Conservation (phyloP, 148 eudicot species). For the Chenopodium quinoa region DNA sequence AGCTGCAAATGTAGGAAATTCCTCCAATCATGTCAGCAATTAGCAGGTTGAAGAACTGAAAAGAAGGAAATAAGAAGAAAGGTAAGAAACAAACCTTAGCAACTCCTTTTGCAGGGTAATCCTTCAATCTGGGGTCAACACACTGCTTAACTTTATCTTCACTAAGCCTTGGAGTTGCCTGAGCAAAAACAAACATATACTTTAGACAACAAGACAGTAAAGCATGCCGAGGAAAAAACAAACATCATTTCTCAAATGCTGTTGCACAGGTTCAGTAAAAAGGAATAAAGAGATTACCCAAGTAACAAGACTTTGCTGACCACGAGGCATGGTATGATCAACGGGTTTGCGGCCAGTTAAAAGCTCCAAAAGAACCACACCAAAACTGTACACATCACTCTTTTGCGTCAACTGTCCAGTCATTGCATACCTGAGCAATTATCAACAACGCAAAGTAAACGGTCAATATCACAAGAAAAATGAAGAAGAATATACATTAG, state of each 20-base stretch:
- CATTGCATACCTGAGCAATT: slow-evolving; percentile 53
- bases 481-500: background rate
- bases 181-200: background rate
- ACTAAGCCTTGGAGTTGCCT: slow-evolving; percentile 71
- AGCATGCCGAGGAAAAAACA: background rate
- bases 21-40: background rate
- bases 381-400: slow-evolving; percentile 73
- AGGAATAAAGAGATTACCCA: slow-evolving; percentile 40
- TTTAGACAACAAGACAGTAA: background rate
- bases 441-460: background rate
- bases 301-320: slow-evolving; percentile 73
- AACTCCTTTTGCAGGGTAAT: slow-evolving; percentile 67
- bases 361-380: slow-evolving; percentile 71
- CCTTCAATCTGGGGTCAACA: slow-evolving; percentile 69
- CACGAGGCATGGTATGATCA: slow-evolving; percentile 78
- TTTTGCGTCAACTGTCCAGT: slow-evolving; percentile 71
- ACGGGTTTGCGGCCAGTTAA: slow-evolving; percentile 71
- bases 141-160: slow-evolving; percentile 92
- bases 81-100: slow-evolving; percentile 43
- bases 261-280: too few relatives aligned
- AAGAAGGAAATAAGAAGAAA: background rate
- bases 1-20: slow-evolving; percentile 36
- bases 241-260: background rate
- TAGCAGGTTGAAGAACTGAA: background rate
- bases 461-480: background rate